phyloP scores from a whole-genome alignment of 805 yeast species.

The Candida koratica region DNA sequence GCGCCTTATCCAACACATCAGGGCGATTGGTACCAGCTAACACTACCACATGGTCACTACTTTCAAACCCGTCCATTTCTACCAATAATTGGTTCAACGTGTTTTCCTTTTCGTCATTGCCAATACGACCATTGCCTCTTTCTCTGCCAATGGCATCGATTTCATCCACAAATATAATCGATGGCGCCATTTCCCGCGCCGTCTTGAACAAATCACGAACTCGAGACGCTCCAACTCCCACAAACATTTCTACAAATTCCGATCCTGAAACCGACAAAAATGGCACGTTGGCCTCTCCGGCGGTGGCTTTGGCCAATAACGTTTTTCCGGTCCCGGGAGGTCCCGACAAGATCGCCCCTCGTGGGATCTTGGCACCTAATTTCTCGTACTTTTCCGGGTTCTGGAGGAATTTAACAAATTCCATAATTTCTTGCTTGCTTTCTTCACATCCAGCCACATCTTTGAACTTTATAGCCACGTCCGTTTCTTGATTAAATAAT shows the following conservation, averaged over 20 bases:
- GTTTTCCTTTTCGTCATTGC: slow-evolving; percentile 87
- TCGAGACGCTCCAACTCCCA: slow-evolving; percentile 93
- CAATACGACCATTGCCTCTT: slow-evolving; percentile 69
- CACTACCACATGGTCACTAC: slow-evolving; percentile 88
- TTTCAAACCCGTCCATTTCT: slow-evolving; percentile 92
- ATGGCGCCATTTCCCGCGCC: slow-evolving; percentile 86
- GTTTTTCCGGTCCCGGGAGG: slow-evolving; percentile 99
- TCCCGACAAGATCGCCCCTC: slow-evolving; percentile 92
- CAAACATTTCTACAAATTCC: slow-evolving; percentile 95
- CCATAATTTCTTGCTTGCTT: slow-evolving; percentile 93
- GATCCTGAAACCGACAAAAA: slow-evolving; percentile 89
- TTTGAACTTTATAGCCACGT: slow-evolving; percentile 73
- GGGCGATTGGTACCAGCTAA: slow-evolving; percentile 94
- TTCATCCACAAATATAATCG: slow-evolving; percentile 89
- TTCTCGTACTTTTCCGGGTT: slow-evolving; percentile 80
- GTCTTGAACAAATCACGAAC: slow-evolving; percentile 89
- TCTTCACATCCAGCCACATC: slow-evolving; percentile 96
- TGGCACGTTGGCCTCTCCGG: slow-evolving; percentile 96
- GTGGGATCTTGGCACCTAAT: slow-evolving; percentile 89
- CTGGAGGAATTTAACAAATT: slow-evolving; percentile 84
- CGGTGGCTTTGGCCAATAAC: slow-evolving; percentile 87
- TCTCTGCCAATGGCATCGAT: slow-evolving; percentile 94
- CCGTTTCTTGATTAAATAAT: slow-evolving; percentile 76
- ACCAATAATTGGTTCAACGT: slow-evolving; percentile 89
- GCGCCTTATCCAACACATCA: slow-evolving; percentile 84